Evolutionary conservation across 2,329 filamentous ascomycete genomes (phyloP).

Genomic region (Chaetomium sp.): DNA sequence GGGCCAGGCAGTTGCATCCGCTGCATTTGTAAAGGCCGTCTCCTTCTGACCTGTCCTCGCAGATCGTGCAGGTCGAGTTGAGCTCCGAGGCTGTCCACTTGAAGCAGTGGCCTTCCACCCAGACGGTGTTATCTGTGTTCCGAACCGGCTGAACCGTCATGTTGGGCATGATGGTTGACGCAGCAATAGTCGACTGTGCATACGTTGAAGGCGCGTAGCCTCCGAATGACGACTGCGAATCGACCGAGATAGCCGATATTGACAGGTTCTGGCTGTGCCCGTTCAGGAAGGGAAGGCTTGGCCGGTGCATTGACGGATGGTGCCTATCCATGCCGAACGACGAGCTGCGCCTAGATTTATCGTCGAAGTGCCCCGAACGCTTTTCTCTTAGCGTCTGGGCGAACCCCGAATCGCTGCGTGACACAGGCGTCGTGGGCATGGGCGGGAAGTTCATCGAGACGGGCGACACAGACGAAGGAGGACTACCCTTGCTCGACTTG

Average conservation of each 20-base stretch:
- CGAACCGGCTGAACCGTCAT: conserved; percentile 77
- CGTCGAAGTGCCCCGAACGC: conserved; percentile 88
- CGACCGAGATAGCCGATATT: conserved; percentile 61
- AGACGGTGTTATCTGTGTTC: conserved; percentile 77
- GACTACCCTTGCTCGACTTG: conserved; percentile 63
- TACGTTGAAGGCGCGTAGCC: conserved; percentile 83
- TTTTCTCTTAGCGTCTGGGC: conserved; percentile 88
- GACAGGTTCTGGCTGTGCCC: conserved; percentile 63
- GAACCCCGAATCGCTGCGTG: conserved; percentile 88
- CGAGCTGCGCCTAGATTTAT: conserved; percentile 79
- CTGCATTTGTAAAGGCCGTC: conserved; percentile 77
- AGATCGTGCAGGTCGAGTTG: conserved; percentile 68
- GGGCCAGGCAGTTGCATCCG: conserved; percentile 61
- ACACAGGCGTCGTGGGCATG: conserved; percentile 75
- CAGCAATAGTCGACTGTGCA: conserved; percentile 81
- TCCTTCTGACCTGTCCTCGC: conserved; percentile 70
- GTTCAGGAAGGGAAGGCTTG: conserved; percentile 73
- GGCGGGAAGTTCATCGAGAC: conserved; percentile 76
- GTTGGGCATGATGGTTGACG: conserved; percentile 84
- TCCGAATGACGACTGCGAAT: conserved; percentile 69
- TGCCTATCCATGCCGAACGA: conserved; percentile 81
- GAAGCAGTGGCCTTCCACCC: conserved; percentile 85
- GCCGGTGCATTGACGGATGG: conserved; percentile 62
- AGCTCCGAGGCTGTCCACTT: conserved; percentile 63
- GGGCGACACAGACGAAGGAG: conserved; percentile 70